Percentiles rank a stretch among this genome's conserved stretches.
Conservation (phyloP, 192 early-diverging fungal genomes). For the Phycomyces nitens region DNA sequence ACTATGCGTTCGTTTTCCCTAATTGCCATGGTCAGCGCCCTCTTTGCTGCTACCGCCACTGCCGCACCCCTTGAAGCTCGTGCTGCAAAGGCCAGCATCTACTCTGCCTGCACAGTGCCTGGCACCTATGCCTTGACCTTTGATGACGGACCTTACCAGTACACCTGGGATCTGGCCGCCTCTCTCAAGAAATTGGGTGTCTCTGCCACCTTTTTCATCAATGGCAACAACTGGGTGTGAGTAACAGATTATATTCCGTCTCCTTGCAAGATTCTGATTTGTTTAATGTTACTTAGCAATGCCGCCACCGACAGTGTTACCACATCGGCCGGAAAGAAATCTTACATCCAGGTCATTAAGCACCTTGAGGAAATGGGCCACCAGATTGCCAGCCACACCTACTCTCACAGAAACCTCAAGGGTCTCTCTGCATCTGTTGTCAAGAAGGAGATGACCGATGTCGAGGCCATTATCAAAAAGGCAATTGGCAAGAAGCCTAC, state of each 20-base stretch:
- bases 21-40: neutral
- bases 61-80: neutral
- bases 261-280: neutral
- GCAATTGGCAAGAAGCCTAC: slow-evolving; percentile 20
- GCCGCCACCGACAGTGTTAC: slow-evolving; percentile 13
- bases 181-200: slow-evolving; percentile 16
- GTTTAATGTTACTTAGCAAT: slow-evolving; percentile 5
- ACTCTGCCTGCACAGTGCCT: slow-evolving; percentile 1
- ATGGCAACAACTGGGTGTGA: slow-evolving; percentile 55
- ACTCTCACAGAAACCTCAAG: slow-evolving; percentile 15
- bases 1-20: neutral
- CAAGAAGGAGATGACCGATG: slow-evolving; percentile 14
- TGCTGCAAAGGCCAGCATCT: neutral
- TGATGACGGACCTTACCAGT: slow-evolving; percentile 49
- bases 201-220: slow-evolving; percentile 67
- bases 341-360: slow-evolving; percentile 21
- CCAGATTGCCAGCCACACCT: slow-evolving; percentile 33
- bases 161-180: slow-evolving; percentile 22
- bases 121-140: slow-evolving; percentile 57
- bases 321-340: slow-evolving; percentile 10
- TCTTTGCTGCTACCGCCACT: slow-evolving; percentile 2
- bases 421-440: slow-evolving; percentile 10
- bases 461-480: slow-evolving; percentile 13
- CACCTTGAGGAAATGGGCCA: slow-evolving; percentile 20
- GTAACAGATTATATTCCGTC: slow-evolving; percentile 1